These are phyloP conservation scores for Micractinium sp. DNA, from an alignment of 139 green algal species.

Conservation along the genomic window DNA sequence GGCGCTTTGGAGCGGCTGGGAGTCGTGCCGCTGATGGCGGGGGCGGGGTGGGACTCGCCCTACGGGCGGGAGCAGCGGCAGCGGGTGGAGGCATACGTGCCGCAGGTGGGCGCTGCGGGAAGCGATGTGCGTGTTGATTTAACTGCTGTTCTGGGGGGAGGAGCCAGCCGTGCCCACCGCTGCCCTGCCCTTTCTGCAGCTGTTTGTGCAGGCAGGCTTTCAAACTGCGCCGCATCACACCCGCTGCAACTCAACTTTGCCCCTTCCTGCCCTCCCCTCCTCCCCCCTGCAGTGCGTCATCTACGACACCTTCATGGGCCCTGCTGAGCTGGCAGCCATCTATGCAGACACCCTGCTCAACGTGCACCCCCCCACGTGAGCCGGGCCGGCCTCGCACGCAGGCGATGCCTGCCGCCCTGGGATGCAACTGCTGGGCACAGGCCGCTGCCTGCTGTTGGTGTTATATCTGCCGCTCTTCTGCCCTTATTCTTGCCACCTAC, in stretches of 20 bases:
- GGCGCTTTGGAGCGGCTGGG: slow-evolving; percentile 48
- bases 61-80: slow-evolving; percentile 67
- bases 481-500: background rate
- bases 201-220: too few species aligned
- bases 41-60: slow-evolving; percentile 30
- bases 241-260: background rate
- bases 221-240: too few species aligned
- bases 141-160: background rate
- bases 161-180: background rate
- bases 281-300: slow-evolving; percentile 53
- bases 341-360: slow-evolving; percentile 78
- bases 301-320: slow-evolving; percentile 69
- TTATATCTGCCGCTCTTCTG: background rate
- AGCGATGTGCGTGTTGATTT: background rate
- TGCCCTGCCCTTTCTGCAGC: background rate
- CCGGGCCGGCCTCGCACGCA: too few species aligned
- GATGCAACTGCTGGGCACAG: background rate
- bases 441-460: background rate
- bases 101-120: background rate
- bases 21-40: slow-evolving; percentile 16
- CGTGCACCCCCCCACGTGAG: slow-evolving; percentile 78
- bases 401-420: too few species aligned
- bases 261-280: background rate
- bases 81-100: slow-evolving; percentile 49
- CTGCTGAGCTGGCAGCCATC: slow-evolving; percentile 65